Base-by-base conservation (phyloP, 805 yeast species). In the Komagataella pseudopastoris region DNA sequence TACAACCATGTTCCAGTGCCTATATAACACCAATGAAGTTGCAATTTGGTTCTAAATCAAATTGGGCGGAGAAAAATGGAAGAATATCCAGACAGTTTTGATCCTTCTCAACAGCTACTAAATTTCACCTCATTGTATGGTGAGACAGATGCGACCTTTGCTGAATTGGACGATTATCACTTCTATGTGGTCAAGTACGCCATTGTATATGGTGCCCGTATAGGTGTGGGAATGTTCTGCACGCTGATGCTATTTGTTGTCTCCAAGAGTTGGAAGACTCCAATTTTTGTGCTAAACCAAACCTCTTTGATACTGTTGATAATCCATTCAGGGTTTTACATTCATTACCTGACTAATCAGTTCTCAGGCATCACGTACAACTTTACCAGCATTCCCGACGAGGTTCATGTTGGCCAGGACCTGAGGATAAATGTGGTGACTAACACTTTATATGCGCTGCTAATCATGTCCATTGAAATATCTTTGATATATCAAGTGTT, bases 201-300 rank as follows among this genome's bases (percentile, higher is more conserved):
- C 0, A 68, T 76, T 18, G 66, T 81, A 46, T 75, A 74, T 59
- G 85, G 87, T 10, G 71, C 75, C 2, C 71, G 84, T 54, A 66
- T 82, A 44, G 88, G 88, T 12, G 71, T 81, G 45, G 73, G 79
- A 2, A 71, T 81, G 4, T 60, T 77, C 50, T 63, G 75, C 10
- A 62, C 71, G 4, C 63, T 76, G 12, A 56, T 73, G 4, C 65
- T 81, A 46, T 71, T 75, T 58, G 62, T 81, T 53, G 65, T 76
- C 6, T 71, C 79, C 1, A 75, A 73, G 51, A 77, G 75, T 53
- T 78, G 73, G 57, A 73, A 65, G 20, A 78, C 90, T 0, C 86
- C 89, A 6, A 77, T 88, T 24, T 91, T 88, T 63, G 63, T 81
- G n/a, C 65, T 88, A 47, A 89, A 90, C 64, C 81, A 81, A 61